Evolutionary conservation across 768 basidiomycete species (phyloP), one percentile per base, ranked within the genome.

Genomic region (Gymnopilus dilepis): DNA sequence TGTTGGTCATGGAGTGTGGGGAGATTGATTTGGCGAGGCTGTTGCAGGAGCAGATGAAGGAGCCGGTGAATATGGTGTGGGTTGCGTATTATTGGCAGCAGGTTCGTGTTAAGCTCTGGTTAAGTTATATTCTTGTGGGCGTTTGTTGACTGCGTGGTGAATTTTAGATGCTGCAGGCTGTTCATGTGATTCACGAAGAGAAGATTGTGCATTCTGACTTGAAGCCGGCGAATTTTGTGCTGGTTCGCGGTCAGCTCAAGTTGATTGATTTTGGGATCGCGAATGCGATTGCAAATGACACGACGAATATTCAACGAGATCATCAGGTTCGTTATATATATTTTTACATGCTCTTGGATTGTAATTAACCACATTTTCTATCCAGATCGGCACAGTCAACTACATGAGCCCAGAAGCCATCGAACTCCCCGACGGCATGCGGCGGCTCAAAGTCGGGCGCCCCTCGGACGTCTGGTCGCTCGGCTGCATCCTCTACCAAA

Each of bases 191-290:
- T 56, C 97, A 99, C 70, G 93, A 97, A 65, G 95, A 97, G 77
- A 97, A 97, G 76, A 97, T 99, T 63, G 97, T 99, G 2, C 97
- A 99, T 76, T 97, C 96, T 19, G 97, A 99, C 75, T 82, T 99
- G 58, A 99, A 99, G 73, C 97, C 97, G 6, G 97, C 97, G 3
- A 99, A 99, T 75, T 99, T 99, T 66, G 96, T 99, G 21, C 82
- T 99, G 30, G 97, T 99, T 58, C 89, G 90, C 60, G 97, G 97
- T 5, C 91, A 94, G 66, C 80, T 99, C 59, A 99, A 99, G 82
- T 79, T 99, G 64, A 99, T 99, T 66, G 97, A 99, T 74, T 99
- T 99, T 70, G 97, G 97, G n/a, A 99, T 99, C 69, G 96, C 97
- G 13, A 98, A 98, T 72, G 96, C 96, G 8, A 97, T 99, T 66